Evolutionary conservation across 345 rosid species (phyloP).

Genomic region (Murraya koenigii): DNA sequence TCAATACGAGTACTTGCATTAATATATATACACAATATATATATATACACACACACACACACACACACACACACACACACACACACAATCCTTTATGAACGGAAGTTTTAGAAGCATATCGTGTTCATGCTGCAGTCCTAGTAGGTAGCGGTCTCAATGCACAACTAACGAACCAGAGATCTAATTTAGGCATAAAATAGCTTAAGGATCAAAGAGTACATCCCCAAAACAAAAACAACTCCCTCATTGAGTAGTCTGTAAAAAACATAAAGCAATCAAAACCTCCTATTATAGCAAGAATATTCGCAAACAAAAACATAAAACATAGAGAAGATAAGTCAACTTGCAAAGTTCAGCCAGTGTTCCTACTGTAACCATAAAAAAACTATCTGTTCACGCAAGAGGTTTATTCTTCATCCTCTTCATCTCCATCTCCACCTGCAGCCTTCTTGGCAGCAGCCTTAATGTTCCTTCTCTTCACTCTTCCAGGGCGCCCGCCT

Average conservation of each 20-base stretch:
- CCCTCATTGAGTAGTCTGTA: not conserved
- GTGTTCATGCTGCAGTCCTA: no score
- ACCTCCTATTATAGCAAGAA: not conserved
- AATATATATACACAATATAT: no score
- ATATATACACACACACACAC: no score
- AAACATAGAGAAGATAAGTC: not conserved
- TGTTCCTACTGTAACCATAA: constrained; percentile 3
- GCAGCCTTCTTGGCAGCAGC: constrained; percentile 39
- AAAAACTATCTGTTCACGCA: not conserved
- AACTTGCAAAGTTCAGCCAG: not conserved
- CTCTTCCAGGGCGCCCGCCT: constrained; percentile 39
- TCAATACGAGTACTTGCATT: no score
- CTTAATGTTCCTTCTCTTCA: constrained; percentile 41
- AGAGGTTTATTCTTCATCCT: constrained; percentile 24
- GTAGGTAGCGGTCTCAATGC: not conserved
- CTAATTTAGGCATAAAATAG: not conserved
- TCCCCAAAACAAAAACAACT: not conserved
- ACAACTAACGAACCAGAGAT: not conserved
- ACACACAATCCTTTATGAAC: no score
- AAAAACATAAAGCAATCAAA: constrained; percentile 1
- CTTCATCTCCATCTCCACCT: constrained; percentile 45
- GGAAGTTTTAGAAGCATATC: not conserved
- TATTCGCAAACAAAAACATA: not conserved
- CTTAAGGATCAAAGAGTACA: not conserved
- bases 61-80: no score